Percentiles rank a stretch among this genome's conserved stretches.
phyloP scores from a whole-genome alignment of 2,329 filamentous ascomycete species.

The Anisogramma anomala region DNA sequence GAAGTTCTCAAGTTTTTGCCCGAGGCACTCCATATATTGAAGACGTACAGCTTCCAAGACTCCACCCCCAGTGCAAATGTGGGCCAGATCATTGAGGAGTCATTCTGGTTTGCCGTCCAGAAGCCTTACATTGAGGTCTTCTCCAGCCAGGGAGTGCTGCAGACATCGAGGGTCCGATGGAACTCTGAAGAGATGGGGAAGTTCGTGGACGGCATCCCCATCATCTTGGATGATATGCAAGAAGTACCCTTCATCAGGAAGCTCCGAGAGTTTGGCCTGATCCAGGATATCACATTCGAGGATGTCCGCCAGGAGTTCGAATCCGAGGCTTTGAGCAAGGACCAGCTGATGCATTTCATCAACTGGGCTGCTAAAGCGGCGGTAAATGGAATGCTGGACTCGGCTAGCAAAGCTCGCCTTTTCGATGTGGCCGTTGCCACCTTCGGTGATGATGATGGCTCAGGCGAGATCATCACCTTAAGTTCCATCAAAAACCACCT shows the following conservation, averaged over 20 bases:
- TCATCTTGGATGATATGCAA: constrained; percentile 67
- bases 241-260: constrained; percentile 66
- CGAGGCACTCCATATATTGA: constrained; percentile 69
- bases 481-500: constrained; percentile 65
- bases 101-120: constrained; percentile 87
- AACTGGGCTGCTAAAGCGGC: constrained; percentile 71
- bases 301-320: constrained; percentile 80
- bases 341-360: constrained; percentile 72
- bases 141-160: constrained; percentile 75
- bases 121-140: constrained; percentile 76
- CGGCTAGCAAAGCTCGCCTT: constrained; percentile 52
- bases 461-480: constrained; percentile 65
- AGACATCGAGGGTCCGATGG: constrained; percentile 73
- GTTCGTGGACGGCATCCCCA: constrained; percentile 82
- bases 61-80: constrained; percentile 81
- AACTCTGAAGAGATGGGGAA: constrained; percentile 51
- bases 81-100: constrained; percentile 79
- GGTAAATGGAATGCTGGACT: constrained; percentile 59
- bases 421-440: constrained; percentile 72
- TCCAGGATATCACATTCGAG: constrained; percentile 75
- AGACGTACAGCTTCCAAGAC: constrained; percentile 78
- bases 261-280: constrained; percentile 70
- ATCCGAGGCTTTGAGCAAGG: constrained; percentile 64
- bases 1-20: constrained; percentile 59
- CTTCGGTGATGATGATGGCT: constrained; percentile 44